These are phyloP conservation scores for Aspergillus carbonarius DNA, from an alignment of 2,329 filamentous ascomycete genomes.

Conservation along the genomic window DNA sequence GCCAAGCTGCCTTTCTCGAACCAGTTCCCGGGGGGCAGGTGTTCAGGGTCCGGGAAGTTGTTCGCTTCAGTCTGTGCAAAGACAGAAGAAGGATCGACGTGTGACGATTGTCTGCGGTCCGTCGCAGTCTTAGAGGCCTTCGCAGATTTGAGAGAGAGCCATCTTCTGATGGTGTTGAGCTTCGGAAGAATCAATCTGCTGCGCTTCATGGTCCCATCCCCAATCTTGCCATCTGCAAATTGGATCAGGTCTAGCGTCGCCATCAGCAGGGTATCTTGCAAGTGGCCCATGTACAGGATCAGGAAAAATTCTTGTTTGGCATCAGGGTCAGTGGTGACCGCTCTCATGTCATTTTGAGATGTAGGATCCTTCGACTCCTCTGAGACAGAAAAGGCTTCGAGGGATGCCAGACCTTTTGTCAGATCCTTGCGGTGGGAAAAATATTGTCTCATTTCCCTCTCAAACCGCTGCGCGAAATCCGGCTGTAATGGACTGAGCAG, in stretches of 20 bases:
- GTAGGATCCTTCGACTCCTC: conserved; percentile 37
- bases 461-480: conserved; percentile 55
- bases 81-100: conserved; percentile 44
- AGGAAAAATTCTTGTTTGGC: conserved; percentile 62
- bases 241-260: conserved; percentile 61
- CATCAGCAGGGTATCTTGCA: conserved; percentile 58
- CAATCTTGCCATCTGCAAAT: conserved; percentile 64
- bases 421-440: conserved; percentile 51
- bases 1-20: conserved; percentile 63
- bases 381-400: conserved; percentile 24
- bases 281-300: conserved; percentile 61
- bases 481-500: conserved; percentile 55
- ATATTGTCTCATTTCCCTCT: conserved; percentile 54
- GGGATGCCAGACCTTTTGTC: conserved; percentile 46
- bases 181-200: conserved; percentile 64
- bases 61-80: conserved; percentile 53
- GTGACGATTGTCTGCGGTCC: conserved; percentile 18
- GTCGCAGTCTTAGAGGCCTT: conserved; percentile 6
- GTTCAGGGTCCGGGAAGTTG: conserved; percentile 61
- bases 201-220: conserved; percentile 62
- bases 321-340: conserved; percentile 25
- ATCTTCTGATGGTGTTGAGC: conserved; percentile 61
- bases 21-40: conserved; percentile 61
- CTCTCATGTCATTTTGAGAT: conserved; percentile 15
- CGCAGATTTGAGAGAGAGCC: conserved; percentile 38